phyloP scores from a whole-genome alignment of 2,329 filamentous ascomycete species.

The Epichloe festucae region DNA sequence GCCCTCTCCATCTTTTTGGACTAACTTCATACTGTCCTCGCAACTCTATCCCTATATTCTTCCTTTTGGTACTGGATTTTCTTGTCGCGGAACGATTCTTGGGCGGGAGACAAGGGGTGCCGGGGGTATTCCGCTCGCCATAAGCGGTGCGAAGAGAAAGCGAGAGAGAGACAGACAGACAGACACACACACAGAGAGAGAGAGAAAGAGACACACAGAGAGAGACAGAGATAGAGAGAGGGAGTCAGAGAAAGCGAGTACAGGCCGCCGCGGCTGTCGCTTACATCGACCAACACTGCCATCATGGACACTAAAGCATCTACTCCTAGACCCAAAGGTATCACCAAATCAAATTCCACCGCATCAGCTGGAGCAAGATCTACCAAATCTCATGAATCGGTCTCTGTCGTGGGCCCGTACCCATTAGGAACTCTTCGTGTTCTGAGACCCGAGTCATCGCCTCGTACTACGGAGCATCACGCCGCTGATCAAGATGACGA shows the following conservation, averaged over 20 bases:
- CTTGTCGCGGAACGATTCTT: not conserved
- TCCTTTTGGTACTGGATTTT: not conserved
- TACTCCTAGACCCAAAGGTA: slow-evolving; percentile 11
- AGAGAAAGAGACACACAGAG: too few relatives aligned
- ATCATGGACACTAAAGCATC: slow-evolving; percentile 14
- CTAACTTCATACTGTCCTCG: not conserved
- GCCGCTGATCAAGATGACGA: slow-evolving; percentile 11
- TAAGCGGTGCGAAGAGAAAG: not conserved
- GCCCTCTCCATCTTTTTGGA: not conserved
- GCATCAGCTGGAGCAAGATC: slow-evolving; percentile 14
- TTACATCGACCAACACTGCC: not conserved
- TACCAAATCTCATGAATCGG: slow-evolving; percentile 24
- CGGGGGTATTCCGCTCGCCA: not conserved
- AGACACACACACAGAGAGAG: too few relatives aligned
- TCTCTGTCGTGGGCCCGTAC: slow-evolving; percentile 25
- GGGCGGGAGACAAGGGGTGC: not conserved
- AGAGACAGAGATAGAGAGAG: too few relatives aligned
- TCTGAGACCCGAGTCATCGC: slow-evolving; percentile 15
- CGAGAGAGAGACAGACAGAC: too few relatives aligned
- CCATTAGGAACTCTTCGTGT: slow-evolving; percentile 31
- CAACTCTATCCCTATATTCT: not conserved
- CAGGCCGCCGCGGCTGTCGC: not conserved
- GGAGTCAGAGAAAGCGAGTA: not conserved
- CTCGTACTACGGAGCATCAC: slow-evolving; percentile 1
- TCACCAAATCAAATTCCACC: slow-evolving; percentile 25